phyloP scores from a whole-genome alignment of 1,139 yeast species.

The Suhomyces bribrorum region DNA sequence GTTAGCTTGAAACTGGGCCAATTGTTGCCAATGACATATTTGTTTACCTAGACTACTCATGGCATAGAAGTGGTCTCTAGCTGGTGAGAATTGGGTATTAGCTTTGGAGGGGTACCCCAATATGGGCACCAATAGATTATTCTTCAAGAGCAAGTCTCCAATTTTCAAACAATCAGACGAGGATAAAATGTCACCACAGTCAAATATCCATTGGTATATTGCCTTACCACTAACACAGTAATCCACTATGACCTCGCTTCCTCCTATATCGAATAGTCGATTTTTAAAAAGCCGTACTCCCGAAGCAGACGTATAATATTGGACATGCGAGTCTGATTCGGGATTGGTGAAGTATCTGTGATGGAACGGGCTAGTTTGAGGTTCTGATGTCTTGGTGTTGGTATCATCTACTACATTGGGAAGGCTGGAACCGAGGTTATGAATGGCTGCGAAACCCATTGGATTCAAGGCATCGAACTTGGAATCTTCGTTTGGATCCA shows the following conservation, averaged over 20 bases:
- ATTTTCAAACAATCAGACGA: slow-evolving; percentile 62
- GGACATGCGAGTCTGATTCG: slow-evolving; percentile 77
- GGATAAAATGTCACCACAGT: slow-evolving; percentile 74
- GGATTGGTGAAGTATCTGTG: slow-evolving; percentile 86
- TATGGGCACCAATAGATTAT: slow-evolving; percentile 51
- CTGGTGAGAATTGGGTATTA: slow-evolving; percentile 13
- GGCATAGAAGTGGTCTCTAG: slow-evolving; percentile 24
- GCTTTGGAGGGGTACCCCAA: slow-evolving; percentile 15
- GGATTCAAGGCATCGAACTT: slow-evolving; percentile 2
- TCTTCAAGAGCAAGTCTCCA: slow-evolving; percentile 54
- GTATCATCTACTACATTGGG: not conserved
- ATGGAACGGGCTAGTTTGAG: slow-evolving; percentile 59
- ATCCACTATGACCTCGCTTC: slow-evolving; percentile 27
- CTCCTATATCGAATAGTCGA: slow-evolving; percentile 30
- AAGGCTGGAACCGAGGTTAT: not conserved
- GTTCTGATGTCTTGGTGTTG: not conserved
- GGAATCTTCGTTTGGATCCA: not conserved
- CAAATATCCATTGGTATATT: slow-evolving; percentile 83
- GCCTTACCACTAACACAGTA: slow-evolving; percentile 75
- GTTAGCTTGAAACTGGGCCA: not conserved
- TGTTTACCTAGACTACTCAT: slow-evolving; percentile 23
- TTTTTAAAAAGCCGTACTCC: slow-evolving; percentile 65
- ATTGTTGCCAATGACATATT: slow-evolving; percentile 25
- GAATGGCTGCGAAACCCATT: not conserved
- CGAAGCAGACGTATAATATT: slow-evolving; percentile 67